These are phyloP conservation scores for Colletotrichum liriopes DNA, from an alignment of 2,329 filamentous ascomycete genomes.

Conservation along the genomic window DNA sequence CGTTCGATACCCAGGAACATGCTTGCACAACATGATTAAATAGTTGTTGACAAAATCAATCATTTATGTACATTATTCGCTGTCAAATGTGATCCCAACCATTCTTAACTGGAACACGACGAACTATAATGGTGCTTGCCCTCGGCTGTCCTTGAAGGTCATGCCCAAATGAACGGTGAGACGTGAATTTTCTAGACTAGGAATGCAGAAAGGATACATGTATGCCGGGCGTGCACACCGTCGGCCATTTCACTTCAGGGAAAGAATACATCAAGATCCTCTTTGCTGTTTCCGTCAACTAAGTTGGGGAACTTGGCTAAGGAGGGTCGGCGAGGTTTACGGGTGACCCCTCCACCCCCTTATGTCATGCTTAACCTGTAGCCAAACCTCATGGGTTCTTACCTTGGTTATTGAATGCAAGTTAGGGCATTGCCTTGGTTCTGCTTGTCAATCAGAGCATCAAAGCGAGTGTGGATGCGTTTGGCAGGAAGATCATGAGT, in stretches of 20 bases:
- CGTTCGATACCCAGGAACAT: conserved; percentile 32
- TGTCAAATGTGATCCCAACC: background rate
- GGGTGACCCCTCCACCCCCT: background rate
- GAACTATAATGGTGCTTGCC: too few species aligned
- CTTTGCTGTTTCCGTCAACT: too few species aligned
- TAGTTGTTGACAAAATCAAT: background rate
- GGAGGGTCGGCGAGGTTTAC: background rate
- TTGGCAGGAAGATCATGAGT: background rate
- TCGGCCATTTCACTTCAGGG: too few species aligned
- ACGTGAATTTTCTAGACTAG: too few species aligned
- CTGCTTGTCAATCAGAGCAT: background rate
- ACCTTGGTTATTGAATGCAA: background rate
- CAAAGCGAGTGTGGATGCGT: background rate
- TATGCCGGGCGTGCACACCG: too few species aligned
- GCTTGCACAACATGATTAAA: conserved; percentile 4
- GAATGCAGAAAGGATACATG: too few species aligned
- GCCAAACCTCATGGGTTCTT: background rate
- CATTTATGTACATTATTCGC: background rate
- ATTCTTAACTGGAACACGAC: too few species aligned
- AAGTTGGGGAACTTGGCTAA: background rate
- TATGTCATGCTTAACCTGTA: background rate
- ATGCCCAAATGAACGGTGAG: too few species aligned
- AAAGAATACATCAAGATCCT: too few species aligned
- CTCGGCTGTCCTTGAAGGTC: too few species aligned
- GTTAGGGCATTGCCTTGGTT: background rate